Evolutionary conservation across 805 yeast genomes (phyloP).

Genomic region (Ogataea populi-albae): DNA sequence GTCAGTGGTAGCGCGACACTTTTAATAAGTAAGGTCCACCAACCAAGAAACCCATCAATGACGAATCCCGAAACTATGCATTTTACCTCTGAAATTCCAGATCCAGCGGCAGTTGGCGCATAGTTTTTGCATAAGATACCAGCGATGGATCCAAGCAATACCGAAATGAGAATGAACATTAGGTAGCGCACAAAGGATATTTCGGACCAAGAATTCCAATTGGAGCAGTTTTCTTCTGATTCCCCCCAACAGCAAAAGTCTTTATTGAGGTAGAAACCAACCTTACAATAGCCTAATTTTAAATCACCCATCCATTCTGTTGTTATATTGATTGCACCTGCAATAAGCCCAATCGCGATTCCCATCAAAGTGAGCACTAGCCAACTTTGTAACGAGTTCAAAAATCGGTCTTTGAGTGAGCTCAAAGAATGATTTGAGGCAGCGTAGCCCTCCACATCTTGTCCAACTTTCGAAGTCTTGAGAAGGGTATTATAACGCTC

Average conservation of each 20-base stretch:
- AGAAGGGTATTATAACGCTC: slow-evolving; percentile 24
- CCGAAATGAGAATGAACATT: slow-evolving; percentile 57
- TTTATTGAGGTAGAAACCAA: slow-evolving; percentile 65
- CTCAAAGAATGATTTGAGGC: slow-evolving; percentile 9
- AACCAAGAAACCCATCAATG: slow-evolving; percentile 70
- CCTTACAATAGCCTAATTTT: slow-evolving; percentile 73
- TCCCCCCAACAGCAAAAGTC: slow-evolving; percentile 82
- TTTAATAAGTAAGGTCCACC: slow-evolving; percentile 71
- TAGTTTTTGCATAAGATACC: slow-evolving; percentile 64
- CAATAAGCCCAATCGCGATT: slow-evolving; percentile 71
- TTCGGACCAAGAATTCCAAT: slow-evolving; percentile 69
- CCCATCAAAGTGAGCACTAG: slow-evolving; percentile 76
- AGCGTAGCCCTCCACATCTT: slow-evolving; percentile 6
- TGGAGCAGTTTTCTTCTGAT: slow-evolving; percentile 46
- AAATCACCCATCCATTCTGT: slow-evolving; percentile 85
- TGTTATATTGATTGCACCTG: slow-evolving; percentile 74
- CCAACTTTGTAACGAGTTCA: slow-evolving; percentile 57
- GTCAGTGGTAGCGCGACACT: slow-evolving; percentile 82
- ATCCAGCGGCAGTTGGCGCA: slow-evolving; percentile 94
- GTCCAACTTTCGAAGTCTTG: slow-evolving; percentile 4
- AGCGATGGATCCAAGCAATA: slow-evolving; percentile 59
- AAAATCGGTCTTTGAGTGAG: slow-evolving; percentile 26
- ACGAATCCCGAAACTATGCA: slow-evolving; percentile 90
- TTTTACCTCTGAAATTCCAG: slow-evolving; percentile 96
- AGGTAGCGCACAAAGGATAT: slow-evolving; percentile 47